Conservation (phyloP, 2,329 filamentous ascomycete species). For the Colletotrichum navitas region DNA sequence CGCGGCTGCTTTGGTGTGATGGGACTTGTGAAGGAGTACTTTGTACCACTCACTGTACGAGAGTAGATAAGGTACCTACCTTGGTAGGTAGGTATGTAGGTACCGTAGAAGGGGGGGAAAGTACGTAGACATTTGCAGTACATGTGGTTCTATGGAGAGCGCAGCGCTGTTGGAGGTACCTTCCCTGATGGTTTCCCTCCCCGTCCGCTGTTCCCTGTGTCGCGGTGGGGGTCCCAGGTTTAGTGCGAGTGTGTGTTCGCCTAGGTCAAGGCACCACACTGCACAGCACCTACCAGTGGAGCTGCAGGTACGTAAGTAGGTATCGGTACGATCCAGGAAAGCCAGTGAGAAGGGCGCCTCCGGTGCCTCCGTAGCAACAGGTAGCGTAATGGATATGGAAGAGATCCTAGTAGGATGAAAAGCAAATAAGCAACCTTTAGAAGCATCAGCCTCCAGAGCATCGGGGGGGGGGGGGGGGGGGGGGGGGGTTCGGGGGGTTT, state of each 20-base stretch:
- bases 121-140: background rate
- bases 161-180: background rate
- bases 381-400: constrained; percentile 25
- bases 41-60: background rate
- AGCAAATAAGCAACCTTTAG: background rate
- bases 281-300: too few relatives aligned
- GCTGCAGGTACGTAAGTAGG: background rate
- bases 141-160: background rate
- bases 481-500: too few relatives aligned
- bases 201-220: background rate
- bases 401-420: constrained; percentile 1
- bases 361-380: constrained; percentile 21
- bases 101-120: background rate
- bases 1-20: constrained; percentile 4
- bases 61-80: too few relatives aligned
- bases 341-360: constrained; percentile 31
- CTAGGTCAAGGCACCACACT: constrained; percentile 4
- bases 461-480: too few relatives aligned
- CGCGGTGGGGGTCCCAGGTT: background rate
- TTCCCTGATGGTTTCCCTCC: background rate
- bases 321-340: constrained; percentile 11
- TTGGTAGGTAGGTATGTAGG: background rate
- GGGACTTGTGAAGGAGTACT: constrained; percentile 8
- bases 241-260: constrained; percentile 1
- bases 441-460: background rate